Evolutionary conservation across 2,329 filamentous ascomycete genomes (phyloP).

Genomic region (Penicillium sp.): DNA sequence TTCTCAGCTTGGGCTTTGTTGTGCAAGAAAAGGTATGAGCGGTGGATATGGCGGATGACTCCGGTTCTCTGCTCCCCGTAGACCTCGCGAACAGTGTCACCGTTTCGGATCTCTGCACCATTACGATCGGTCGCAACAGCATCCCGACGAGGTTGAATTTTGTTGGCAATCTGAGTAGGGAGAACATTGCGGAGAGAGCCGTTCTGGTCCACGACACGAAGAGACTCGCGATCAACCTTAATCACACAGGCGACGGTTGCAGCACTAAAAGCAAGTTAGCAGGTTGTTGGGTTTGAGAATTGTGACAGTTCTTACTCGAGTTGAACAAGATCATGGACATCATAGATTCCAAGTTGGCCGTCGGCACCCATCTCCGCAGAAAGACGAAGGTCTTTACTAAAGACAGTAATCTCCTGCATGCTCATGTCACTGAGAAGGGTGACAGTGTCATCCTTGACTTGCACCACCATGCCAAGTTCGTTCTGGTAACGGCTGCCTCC

Average conservation of each 20-base stretch:
- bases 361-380: conserved; percentile 88
- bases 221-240: conserved; percentile 90
- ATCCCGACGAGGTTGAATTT: conserved; percentile 75
- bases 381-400: conserved; percentile 93
- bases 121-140: conserved; percentile 90
- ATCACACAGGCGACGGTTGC: conserved; percentile 90
- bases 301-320: conserved; percentile 61
- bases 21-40: conserved; percentile 87
- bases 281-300: background rate
- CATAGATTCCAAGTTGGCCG: conserved; percentile 78
- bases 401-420: conserved; percentile 92
- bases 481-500: conserved; percentile 91
- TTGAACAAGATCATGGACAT: conserved; percentile 90
- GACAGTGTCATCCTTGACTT: conserved; percentile 86
- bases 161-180: conserved; percentile 88
- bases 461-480: conserved; percentile 95
- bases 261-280: conserved; percentile 50
- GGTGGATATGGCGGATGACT: conserved; percentile 89
- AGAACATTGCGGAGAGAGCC: conserved; percentile 77
- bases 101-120: conserved; percentile 85
- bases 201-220: conserved; percentile 87
- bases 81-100: conserved; percentile 89
- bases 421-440: conserved; percentile 91
- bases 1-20: conserved; percentile 83
- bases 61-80: conserved; percentile 82